Evolutionary conservation across 805 yeast species (phyloP).

Genomic region (Yamadazyma phyllophila): DNA sequence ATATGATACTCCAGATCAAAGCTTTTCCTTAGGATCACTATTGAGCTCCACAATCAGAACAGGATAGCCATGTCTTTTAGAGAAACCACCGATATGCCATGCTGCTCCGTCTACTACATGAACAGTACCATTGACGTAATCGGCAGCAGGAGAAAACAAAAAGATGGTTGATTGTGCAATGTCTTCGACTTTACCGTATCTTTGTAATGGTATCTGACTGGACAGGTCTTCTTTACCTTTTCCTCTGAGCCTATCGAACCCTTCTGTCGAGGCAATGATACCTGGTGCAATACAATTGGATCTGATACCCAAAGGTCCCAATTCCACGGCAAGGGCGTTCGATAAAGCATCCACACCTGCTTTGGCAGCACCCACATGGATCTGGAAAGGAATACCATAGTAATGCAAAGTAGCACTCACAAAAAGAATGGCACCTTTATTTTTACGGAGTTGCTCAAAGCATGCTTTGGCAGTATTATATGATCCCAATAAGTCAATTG

Average conservation of each 20-base stretch:
- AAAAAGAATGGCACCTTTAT: slow-evolving; percentile 46
- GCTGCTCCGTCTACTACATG: slow-evolving; percentile 86
- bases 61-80: slow-evolving; percentile 27
- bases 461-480: slow-evolving; percentile 42
- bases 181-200: slow-evolving; percentile 68
- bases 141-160: slow-evolving; percentile 77
- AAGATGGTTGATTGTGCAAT: slow-evolving; percentile 85
- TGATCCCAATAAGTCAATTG: slow-evolving; percentile 41
- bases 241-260: slow-evolving; percentile 56
- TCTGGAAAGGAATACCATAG: slow-evolving; percentile 54
- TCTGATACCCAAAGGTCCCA: slow-evolving; percentile 85
- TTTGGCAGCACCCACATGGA: slow-evolving; percentile 91
- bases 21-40: slow-evolving; percentile 6
- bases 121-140: slow-evolving; percentile 74
- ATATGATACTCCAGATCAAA: neutral
- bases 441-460: slow-evolving; percentile 35
- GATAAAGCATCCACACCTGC: slow-evolving; percentile 93
- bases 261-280: slow-evolving; percentile 82
- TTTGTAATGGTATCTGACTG: slow-evolving; percentile 58
- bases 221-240: slow-evolving; percentile 18
- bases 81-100: slow-evolving; percentile 66
- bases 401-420: slow-evolving; percentile 45
- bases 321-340: slow-evolving; percentile 80
- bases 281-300: slow-evolving; percentile 91
- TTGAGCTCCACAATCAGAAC: slow-evolving; percentile 20